Percentiles rank a stretch among this genome's conserved stretches.
phyloP scores from a whole-genome alignment of 129 eudicot genomes.

The Ambrosia trifida region DNA sequence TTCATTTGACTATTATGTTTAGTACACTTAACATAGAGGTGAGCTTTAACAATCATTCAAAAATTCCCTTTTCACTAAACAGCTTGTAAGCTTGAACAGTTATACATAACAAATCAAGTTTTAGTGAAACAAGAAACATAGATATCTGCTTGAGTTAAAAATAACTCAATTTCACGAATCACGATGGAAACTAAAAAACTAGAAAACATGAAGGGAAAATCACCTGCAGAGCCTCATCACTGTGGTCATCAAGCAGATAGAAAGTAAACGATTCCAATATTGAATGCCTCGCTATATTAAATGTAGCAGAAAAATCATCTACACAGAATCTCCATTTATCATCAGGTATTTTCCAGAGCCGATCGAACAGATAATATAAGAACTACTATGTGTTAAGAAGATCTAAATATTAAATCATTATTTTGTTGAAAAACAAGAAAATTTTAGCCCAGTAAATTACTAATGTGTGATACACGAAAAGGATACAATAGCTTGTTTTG shows the following conservation, averaged over 20 bases:
- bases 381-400: slow-evolving; percentile 58
- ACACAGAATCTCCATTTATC: slow-evolving; percentile 69
- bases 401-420: neutral
- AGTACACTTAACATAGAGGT: slow-evolving; percentile 7
- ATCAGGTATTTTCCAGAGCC: slow-evolving; percentile 81
- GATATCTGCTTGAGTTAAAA: slow-evolving; percentile 4
- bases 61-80: slow-evolving; percentile 10
- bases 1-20: too few species aligned
- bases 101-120: slow-evolving; percentile 1
- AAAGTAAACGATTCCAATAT: slow-evolving; percentile 90
- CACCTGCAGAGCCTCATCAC: slow-evolving; percentile 87
- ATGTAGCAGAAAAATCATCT: slow-evolving; percentile 92
- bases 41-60: slow-evolving; percentile 6
- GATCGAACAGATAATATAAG: slow-evolving; percentile 83
- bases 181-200: neutral
- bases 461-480: slow-evolving; percentile 14
- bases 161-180: neutral
- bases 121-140: neutral
- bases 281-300: slow-evolving; percentile 65
- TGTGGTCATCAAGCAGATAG: slow-evolving; percentile 83
- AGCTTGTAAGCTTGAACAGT: slow-evolving; percentile 1
- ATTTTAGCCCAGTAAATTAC: neutral
- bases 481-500: slow-evolving; percentile 99
- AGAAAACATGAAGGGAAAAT: neutral
- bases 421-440: neutral